Evolutionary conservation across 192 early-diverging fungal species (phyloP).

Genomic region (Coemansia sp.): DNA sequence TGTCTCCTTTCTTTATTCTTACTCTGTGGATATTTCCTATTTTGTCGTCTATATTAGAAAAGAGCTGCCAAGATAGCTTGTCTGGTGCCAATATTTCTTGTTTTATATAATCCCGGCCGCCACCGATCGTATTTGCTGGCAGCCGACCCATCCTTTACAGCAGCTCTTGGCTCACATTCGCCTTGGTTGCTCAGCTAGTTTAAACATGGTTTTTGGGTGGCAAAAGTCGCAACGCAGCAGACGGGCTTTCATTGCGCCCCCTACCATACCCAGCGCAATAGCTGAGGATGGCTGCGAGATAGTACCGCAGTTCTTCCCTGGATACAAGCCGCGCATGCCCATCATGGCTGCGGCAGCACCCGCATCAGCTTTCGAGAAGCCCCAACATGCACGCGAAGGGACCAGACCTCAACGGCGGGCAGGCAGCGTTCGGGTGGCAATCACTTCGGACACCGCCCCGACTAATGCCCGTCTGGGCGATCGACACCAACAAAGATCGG

Average conservation of each 20-base stretch:
- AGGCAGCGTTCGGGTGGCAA: slow-evolving; percentile 12
- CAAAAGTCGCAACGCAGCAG: slow-evolving; percentile 12
- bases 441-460: slow-evolving; percentile 1
- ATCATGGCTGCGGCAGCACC: neutral
- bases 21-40: neutral
- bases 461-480: slow-evolving; percentile 4
- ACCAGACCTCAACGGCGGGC: slow-evolving; percentile 28
- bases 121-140: neutral
- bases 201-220: slow-evolving; percentile 44
- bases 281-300: slow-evolving; percentile 42
- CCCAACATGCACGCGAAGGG: neutral
- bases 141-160: neutral
- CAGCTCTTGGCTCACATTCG: neutral
- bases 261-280: slow-evolving; percentile 13
- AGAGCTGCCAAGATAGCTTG: neutral
- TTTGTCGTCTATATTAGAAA: neutral
- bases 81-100: neutral
- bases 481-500: slow-evolving; percentile 16
- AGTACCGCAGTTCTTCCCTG: slow-evolving; percentile 48
- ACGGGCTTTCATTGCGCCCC: neutral
- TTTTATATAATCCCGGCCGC: neutral
- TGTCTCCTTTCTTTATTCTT: neutral
- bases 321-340: slow-evolving; percentile 19
- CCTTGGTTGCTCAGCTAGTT: neutral
- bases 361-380: neutral